A percentile compares a stretch with the other conserved stretches of the same genome.
These are phyloP conservation scores for Ceriops decandra DNA, from an alignment of 345 rosid genomes.

Conservation along the genomic window DNA sequence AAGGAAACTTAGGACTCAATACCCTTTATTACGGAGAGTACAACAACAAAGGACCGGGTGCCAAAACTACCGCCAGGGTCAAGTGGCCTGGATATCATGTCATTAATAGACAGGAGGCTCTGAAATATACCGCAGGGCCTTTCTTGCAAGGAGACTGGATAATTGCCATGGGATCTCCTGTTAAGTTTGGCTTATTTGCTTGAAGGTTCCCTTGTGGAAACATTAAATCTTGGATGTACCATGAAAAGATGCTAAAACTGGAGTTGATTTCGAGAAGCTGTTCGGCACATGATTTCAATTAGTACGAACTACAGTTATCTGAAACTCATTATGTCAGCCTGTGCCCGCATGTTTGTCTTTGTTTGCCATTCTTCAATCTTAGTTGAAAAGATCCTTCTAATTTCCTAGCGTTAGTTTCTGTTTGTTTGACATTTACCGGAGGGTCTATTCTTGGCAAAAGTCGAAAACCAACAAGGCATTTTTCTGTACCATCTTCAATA, in stretches of 20 bases:
- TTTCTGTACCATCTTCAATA: too few species aligned
- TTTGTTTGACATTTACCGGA: too few species aligned
- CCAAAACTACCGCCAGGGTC: slow-evolving; percentile 46
- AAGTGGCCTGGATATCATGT: slow-evolving; percentile 68
- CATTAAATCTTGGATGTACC: background rate
- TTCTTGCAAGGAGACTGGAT: slow-evolving; percentile 56
- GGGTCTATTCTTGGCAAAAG: too few species aligned
- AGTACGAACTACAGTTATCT: too few species aligned
- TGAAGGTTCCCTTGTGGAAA: background rate
- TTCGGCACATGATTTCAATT: too few species aligned
- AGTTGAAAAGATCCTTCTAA: too few species aligned
- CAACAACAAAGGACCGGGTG: slow-evolving; percentile 58
- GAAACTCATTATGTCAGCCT: too few species aligned
- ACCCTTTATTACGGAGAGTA: slow-evolving; percentile 68
- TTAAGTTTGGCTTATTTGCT: slow-evolving; percentile 17
- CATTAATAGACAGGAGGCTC: slow-evolving; percentile 43
- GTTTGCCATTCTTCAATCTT: too few species aligned
- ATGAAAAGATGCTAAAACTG: background rate
- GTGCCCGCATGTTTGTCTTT: too few species aligned
- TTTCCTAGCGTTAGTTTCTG: too few species aligned
- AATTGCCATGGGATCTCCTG: slow-evolving; percentile 1
- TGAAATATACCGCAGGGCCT: slow-evolving; percentile 50
- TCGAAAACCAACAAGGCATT: too few species aligned
- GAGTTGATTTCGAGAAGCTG: background rate
- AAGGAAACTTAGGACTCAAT: slow-evolving; percentile 43